Conservation (phyloP, 2,329 filamentous ascomycete species). For the Beauveria varroae region DNA sequence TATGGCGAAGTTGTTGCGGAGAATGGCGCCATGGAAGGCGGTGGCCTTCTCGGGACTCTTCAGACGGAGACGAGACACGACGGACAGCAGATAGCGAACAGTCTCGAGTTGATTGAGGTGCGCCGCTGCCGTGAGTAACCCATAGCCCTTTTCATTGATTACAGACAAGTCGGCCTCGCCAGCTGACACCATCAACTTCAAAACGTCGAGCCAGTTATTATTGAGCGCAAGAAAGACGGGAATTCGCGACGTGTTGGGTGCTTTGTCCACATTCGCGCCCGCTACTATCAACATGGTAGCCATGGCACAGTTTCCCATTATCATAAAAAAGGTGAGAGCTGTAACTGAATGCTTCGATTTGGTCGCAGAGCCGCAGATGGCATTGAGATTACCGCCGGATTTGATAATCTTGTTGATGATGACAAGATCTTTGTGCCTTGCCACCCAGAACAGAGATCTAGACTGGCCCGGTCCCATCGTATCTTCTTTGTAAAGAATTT, state of each 20-base stretch:
- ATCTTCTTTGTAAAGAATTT: background rate
- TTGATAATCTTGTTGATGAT: background rate
- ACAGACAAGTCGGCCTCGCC: background rate
- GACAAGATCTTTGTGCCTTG: background rate
- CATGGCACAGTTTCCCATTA: rapidly evolving
- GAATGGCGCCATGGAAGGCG: background rate
- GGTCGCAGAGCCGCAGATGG: too few species aligned
- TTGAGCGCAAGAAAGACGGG: background rate
- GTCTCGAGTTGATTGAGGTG: background rate
- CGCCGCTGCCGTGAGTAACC: background rate
- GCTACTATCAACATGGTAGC: background rate
- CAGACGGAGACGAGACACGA: too few species aligned
- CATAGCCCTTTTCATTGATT: background rate
- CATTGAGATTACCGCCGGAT: background rate
- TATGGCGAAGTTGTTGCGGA: background rate
- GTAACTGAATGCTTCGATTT: too few species aligned
- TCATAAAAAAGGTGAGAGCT: background rate
- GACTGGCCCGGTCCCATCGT: background rate
- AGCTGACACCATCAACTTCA: background rate
- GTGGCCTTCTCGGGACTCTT: background rate
- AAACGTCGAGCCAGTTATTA: background rate
- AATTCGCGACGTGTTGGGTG: background rate
- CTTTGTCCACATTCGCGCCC: background rate
- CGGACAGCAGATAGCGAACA: background rate
- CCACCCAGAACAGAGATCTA: background rate